phyloP scores from a whole-genome alignment of 2,329 filamentous ascomycete species.

The Penicillium sp. region DNA sequence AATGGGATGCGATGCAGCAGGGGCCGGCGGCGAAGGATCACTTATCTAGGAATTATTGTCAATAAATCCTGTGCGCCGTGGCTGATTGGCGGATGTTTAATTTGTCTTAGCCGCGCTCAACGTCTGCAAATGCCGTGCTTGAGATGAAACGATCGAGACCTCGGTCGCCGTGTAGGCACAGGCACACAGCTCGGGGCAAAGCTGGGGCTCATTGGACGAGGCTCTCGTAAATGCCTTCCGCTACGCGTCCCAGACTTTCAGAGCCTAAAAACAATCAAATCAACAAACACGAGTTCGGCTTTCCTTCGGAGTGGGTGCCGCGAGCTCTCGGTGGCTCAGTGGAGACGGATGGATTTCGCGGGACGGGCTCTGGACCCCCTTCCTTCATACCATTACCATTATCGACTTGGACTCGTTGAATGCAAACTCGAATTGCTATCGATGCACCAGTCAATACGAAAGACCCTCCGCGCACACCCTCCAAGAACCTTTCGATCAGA shows the following conservation, averaged over 20 bases:
- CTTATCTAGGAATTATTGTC: constrained; percentile 12
- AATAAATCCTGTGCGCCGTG: constrained; percentile 13
- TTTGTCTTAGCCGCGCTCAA: constrained; percentile 15
- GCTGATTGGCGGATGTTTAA: constrained; percentile 12
- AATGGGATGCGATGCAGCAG: constrained; percentile 7
- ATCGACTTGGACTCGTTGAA: no score
- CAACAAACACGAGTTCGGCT: constrained; percentile 15
- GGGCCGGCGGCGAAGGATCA: neutral
- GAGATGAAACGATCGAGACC: constrained; percentile 5
- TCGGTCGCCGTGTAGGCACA: no score
- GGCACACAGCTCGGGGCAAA: no score
- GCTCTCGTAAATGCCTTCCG: neutral
- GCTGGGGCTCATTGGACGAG: neutral
- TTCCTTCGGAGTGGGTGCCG: constrained; percentile 16
- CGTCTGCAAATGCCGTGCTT: constrained; percentile 7
- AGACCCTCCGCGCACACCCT: neutral
- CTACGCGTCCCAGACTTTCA: constrained; percentile 12
- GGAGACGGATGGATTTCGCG: constrained; percentile 28
- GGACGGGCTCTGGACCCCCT: constrained; percentile 13
- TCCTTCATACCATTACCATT: constrained; percentile 3
- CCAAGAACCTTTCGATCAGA: constrained; percentile 8
- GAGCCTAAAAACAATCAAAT: constrained; percentile 6
- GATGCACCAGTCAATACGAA: neutral
- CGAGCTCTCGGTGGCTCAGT: constrained; percentile 24
- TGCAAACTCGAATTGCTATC: neutral